Conservation (phyloP, 768 basidiomycete species). For the Suillus decipiens region DNA sequence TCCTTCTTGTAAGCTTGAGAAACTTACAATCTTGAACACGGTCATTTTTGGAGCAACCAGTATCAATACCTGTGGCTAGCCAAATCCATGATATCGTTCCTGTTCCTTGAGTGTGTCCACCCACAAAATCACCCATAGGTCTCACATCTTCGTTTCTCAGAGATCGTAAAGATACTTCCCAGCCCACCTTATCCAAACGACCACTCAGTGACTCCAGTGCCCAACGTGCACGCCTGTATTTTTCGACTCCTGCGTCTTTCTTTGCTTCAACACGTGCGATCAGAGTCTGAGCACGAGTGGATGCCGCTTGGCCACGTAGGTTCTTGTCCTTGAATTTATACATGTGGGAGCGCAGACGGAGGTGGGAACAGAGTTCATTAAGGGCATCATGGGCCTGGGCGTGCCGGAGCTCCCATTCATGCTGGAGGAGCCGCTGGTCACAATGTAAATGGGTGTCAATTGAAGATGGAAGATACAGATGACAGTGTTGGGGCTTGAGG, state of each 20-base stretch:
- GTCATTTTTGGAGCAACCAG: background rate
- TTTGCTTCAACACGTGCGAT: conserved; percentile 11
- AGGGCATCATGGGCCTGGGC: conserved; percentile 20
- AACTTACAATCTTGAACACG: conserved; percentile 4
- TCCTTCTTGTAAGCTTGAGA: background rate
- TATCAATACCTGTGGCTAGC: background rate
- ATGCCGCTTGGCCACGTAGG: conserved; percentile 15
- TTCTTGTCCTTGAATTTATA: conserved; percentile 18
- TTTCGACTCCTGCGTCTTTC: conserved; percentile 6
- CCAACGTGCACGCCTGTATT: conserved; percentile 14
- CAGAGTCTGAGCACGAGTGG: conserved; percentile 13
- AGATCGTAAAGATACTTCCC: background rate
- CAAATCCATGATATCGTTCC: conserved; percentile 14
- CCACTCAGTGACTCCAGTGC: conserved; percentile 6
- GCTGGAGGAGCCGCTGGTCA: background rate
- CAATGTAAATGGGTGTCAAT: background rate
- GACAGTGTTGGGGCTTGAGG: conserved; percentile 1
- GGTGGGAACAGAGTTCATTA: conserved; percentile 3
- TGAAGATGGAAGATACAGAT: background rate
- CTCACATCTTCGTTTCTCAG: conserved; percentile 6
- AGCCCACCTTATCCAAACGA: conserved; percentile 3
- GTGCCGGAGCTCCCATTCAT: conserved; percentile 12
- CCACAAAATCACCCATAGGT: background rate
- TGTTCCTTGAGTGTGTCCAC: conserved; percentile 10
- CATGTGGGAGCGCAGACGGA: conserved; percentile 13